Evolutionary conservation across 225 moss, liverwort and hornwort species (phyloP).

Genomic region (Sphagnum contortum): DNA sequence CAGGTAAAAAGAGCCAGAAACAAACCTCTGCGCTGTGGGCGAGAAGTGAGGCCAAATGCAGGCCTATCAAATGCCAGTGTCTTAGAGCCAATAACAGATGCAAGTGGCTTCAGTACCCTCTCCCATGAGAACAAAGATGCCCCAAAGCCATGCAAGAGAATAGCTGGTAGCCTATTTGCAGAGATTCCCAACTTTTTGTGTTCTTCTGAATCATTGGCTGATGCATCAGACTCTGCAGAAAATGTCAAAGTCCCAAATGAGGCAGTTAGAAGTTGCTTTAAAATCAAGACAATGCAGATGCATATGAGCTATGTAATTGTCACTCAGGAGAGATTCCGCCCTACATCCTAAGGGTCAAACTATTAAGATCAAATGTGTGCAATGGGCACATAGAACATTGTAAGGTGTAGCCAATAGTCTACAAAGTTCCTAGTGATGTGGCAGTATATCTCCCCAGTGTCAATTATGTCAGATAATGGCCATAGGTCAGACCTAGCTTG

Average conservation of each 20-base stretch:
- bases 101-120: constrained; percentile 61
- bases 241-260: neutral
- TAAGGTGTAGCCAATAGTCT: too few relatives aligned
- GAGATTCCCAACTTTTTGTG: constrained; percentile 3
- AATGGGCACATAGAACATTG: too few relatives aligned
- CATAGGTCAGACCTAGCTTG: too few relatives aligned
- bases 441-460: too few relatives aligned
- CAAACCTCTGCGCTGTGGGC: constrained; percentile 17
- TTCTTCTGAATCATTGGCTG: constrained; percentile 1
- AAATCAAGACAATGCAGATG: neutral
- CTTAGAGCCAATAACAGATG: constrained; percentile 42
- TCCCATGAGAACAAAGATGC: constrained; percentile 93
- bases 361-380: too few relatives aligned
- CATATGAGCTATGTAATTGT: neutral
- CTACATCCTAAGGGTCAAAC: too few relatives aligned
- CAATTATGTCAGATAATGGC: too few relatives aligned
- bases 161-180: constrained; percentile 35
- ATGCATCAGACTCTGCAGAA: constrained; percentile 14
- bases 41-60: constrained; percentile 80
- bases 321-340: too few relatives aligned
- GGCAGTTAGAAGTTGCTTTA: neutral
- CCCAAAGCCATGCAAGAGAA: constrained; percentile 87
- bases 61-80: constrained; percentile 89
- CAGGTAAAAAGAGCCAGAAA: too few relatives aligned
- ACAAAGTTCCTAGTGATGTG: too few relatives aligned